Conservation (phyloP, 352 stramenopile species). For the Thalassiosira livingstoniorum region DNA sequence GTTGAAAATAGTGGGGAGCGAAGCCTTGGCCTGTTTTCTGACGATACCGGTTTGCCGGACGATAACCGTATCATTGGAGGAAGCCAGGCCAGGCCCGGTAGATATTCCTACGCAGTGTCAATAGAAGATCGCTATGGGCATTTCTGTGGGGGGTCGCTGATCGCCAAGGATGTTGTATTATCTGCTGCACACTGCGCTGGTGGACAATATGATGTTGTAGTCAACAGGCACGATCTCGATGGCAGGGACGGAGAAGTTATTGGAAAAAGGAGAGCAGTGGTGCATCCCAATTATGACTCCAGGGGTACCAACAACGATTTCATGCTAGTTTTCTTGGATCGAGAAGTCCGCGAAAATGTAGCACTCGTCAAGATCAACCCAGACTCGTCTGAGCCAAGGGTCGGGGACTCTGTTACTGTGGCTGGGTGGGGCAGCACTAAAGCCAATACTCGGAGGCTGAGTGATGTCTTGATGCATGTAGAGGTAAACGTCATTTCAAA, state of each 20-base stretch:
- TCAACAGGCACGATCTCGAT: neutral
- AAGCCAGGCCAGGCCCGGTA: neutral
- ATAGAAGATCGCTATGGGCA: neutral
- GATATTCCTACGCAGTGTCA: neutral
- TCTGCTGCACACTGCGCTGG: neutral
- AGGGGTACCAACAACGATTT: neutral
- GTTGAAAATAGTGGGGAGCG: no score
- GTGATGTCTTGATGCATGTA: slow-evolving; percentile 42
- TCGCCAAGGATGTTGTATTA: neutral
- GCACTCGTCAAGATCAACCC: slow-evolving; percentile 3
- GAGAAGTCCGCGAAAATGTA: neutral
- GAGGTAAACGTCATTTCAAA: slow-evolving; percentile 56
- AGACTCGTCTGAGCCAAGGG: neutral
- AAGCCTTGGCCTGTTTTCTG: no score
- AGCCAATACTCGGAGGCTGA: neutral
- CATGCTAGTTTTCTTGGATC: neutral
- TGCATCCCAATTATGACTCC: neutral
- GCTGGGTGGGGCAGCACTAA: slow-evolving; percentile 55
- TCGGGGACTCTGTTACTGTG: slow-evolving; percentile 34
- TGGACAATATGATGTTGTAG: neutral
- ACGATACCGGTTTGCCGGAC: no score
- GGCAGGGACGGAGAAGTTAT: neutral
- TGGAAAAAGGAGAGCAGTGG: neutral
- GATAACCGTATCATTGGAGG: no score
- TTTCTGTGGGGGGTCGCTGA: neutral